Evolutionary conservation across 805 yeast genomes (phyloP).

Genomic region (Millerozyma miso): DNA sequence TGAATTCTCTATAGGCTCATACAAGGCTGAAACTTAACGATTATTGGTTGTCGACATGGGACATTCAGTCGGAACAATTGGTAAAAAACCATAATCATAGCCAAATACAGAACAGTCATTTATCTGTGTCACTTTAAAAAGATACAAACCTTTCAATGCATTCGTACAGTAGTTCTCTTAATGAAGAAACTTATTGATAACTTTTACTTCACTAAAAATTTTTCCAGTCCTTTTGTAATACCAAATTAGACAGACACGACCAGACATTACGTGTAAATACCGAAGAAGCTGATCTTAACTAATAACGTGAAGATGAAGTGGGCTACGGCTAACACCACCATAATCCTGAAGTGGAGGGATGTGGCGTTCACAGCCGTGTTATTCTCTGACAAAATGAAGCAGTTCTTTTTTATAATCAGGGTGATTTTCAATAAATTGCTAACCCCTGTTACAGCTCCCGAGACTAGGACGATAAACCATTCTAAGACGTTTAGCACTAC

Average conservation of each 20-base stretch:
- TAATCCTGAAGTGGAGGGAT: slow-evolving; percentile 30
- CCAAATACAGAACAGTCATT: slow-evolving; percentile 11
- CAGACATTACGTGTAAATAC: slow-evolving; percentile 6
- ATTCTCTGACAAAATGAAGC: slow-evolving; percentile 22
- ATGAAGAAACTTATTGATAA: neutral
- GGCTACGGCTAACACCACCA: slow-evolving; percentile 39
- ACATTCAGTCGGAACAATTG: slow-evolving; percentile 51
- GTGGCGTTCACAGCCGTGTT: slow-evolving; percentile 26
- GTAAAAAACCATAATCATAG: slow-evolving; percentile 46
- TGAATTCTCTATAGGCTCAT: slow-evolving; percentile 31
- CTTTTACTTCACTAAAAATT: neutral
- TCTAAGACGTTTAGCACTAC: slow-evolving; percentile 48
- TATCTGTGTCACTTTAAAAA: neutral
- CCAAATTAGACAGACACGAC: neutral
- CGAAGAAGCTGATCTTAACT: slow-evolving; percentile 62
- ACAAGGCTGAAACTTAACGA: slow-evolving; percentile 55
- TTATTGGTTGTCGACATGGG: slow-evolving; percentile 46
- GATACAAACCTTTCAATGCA: slow-evolving; percentile 23
- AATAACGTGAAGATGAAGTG: slow-evolving; percentile 60
- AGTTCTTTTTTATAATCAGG: slow-evolving; percentile 33
- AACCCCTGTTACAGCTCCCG: slow-evolving; percentile 59
- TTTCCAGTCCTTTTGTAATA: neutral
- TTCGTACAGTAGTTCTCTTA: slow-evolving; percentile 10
- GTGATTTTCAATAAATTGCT: slow-evolving; percentile 47
- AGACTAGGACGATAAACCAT: slow-evolving; percentile 59